Conservation (phyloP, 2,329 filamentous ascomycete species). For the Onygena corvina region DNA sequence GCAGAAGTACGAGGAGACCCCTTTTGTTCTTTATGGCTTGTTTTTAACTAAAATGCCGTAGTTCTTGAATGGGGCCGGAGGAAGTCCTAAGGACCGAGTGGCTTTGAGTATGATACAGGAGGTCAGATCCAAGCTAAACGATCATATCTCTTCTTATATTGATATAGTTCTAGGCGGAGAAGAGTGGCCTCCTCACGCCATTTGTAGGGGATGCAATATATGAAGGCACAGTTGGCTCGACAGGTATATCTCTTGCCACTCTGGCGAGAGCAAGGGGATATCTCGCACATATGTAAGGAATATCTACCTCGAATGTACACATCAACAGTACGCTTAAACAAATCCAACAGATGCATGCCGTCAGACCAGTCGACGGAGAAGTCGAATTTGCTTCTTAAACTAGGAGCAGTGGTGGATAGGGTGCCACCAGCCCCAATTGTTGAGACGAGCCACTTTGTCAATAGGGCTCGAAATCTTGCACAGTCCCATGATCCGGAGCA, state of each 20-base stretch:
- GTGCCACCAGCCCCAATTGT: constrained; percentile 86
- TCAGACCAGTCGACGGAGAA: constrained; percentile 84
- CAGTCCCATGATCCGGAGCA: constrained; percentile 51
- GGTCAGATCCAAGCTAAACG: constrained; percentile 18
- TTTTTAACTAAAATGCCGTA: constrained; percentile 19
- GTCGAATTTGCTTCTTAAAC: constrained; percentile 71
- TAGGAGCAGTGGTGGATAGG: constrained; percentile 85
- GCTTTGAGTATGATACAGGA: constrained; percentile 75
- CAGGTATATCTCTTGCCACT: constrained; percentile 85
- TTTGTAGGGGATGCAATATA: constrained; percentile 87
- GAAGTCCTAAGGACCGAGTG: constrained; percentile 89
- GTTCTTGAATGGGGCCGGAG: constrained; percentile 88
- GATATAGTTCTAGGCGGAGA: constrained; percentile 51
- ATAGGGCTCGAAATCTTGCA: constrained; percentile 69
- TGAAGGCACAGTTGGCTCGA: constrained; percentile 92
- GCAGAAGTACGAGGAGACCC: constrained; percentile 50
- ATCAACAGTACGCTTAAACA: not conserved
- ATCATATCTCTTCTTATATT: not conserved
- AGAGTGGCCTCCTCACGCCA: constrained; percentile 60
- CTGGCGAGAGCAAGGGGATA: constrained; percentile 82
- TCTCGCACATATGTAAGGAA: constrained; percentile 64
- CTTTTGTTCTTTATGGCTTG: not conserved
- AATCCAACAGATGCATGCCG: constrained; percentile 66
- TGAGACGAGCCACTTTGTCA: constrained; percentile 89
- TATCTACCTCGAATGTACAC: not conserved